These are phyloP conservation scores for Backusella parvicylindrica DNA, from an alignment of 192 early-diverging fungal genomes.

Conservation along the genomic window DNA sequence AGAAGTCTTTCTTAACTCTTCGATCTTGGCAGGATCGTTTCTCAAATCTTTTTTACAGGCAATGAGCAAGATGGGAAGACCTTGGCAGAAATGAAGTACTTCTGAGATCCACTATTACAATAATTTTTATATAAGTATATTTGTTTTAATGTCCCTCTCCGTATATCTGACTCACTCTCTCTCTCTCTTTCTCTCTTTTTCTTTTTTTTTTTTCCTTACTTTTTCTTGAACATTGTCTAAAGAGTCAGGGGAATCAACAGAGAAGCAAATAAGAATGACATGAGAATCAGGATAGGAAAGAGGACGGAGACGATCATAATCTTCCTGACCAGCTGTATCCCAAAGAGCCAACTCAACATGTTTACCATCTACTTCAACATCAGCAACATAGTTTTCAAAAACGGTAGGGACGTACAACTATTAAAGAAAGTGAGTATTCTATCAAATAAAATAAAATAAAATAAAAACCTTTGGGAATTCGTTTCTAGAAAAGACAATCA, in stretches of 20 bases:
- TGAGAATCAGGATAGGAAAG: constrained; percentile 88
- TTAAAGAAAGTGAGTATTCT: constrained; percentile 8
- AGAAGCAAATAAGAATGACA: constrained; percentile 90
- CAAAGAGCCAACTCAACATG: constrained; percentile 85
- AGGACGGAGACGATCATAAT: no score
- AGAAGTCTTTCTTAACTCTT: constrained; percentile 65
- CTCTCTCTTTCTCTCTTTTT: no score
- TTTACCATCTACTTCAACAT: constrained; percentile 80
- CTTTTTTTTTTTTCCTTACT: constrained; percentile 26
- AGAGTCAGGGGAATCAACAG: constrained; percentile 83
- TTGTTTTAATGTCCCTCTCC: no score
- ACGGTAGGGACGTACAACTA: constrained; percentile 81
- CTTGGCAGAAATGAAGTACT: constrained; percentile 75
- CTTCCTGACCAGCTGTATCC: constrained; percentile 99
- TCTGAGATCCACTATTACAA: constrained; percentile 78
- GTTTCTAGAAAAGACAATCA: constrained; percentile 80
- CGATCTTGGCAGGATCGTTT: constrained; percentile 69
- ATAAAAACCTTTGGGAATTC: constrained; percentile 75
- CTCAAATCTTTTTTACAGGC: constrained; percentile 87
- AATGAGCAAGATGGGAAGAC: constrained; percentile 81
- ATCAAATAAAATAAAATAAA: neutral
- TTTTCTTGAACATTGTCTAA: constrained; percentile 75
- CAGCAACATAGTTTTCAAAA: no score
- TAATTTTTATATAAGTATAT: neutral
- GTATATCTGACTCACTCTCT: no score